A percentile compares a stretch with the other conserved stretches of the same genome.
These are phyloP conservation scores for Pythium sp. DNA, from an alignment of 352 stramenopile species.

Conservation along the genomic window DNA sequence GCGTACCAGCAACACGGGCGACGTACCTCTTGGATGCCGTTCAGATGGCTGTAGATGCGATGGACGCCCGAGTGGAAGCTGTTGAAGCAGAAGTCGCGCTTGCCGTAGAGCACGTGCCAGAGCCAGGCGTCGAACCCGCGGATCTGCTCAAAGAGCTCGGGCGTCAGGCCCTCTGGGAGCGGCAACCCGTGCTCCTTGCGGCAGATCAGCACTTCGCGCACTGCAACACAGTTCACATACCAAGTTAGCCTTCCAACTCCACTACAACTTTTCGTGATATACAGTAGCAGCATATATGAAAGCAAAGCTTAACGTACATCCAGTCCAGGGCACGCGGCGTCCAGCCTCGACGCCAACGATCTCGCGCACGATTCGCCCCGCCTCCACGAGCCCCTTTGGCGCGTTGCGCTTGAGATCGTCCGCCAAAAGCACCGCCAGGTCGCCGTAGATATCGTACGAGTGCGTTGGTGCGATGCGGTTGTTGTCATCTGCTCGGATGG, in stretches of 20 bases:
- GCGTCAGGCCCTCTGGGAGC: conserved; percentile 49
- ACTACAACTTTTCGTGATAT: neutral
- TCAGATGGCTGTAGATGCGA: conserved; percentile 53
- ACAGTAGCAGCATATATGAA: neutral
- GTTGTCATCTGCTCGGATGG: conserved; percentile 47
- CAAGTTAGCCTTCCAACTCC: neutral
- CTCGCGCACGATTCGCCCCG: conserved; percentile 36
- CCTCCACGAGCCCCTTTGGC: conserved; percentile 35
- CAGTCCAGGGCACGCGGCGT: conserved; percentile 61
- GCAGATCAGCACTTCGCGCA: conserved; percentile 73
- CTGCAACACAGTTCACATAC: conserved; percentile 26
- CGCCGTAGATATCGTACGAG: conserved; percentile 59
- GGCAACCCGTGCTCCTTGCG: conserved; percentile 54
- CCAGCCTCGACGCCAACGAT: conserved; percentile 35
- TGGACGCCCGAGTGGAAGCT: conserved; percentile 60
- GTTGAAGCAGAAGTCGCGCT: conserved; percentile 55
- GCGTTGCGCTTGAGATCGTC: conserved; percentile 52
- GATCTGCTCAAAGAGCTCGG: conserved; percentile 61
- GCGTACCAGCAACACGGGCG: neutral
- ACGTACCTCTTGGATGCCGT: conserved; percentile 35
- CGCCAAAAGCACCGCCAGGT: conserved; percentile 45
- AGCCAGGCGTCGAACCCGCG: conserved; percentile 69
- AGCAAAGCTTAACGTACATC: conserved; percentile 32
- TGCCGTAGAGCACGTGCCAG: conserved; percentile 73
- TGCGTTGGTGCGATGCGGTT: conserved; percentile 58